A percentile compares a stretch with the other conserved stretches of the same genome.
Conservation (phyloP, 768 basidiomycete genomes). For the Leccinum disarticulatum region DNA sequence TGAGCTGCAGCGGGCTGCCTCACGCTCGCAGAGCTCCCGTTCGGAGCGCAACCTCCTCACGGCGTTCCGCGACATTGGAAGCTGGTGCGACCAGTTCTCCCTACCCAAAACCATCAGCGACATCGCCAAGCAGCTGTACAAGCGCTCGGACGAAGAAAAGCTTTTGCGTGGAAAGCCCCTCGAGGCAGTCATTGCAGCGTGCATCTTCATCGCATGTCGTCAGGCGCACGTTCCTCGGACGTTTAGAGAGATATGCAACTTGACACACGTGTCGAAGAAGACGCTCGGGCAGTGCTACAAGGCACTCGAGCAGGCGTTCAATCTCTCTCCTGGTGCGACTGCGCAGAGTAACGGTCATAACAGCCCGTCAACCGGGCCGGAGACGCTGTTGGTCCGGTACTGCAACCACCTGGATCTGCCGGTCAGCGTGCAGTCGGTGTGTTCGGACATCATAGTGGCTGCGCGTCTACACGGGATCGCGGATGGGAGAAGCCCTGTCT, state of each 20-base stretch:
- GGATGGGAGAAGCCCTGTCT: slow-evolving; percentile 92
- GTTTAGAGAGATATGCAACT: slow-evolving; percentile 92
- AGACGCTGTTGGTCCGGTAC: slow-evolving; percentile 88
- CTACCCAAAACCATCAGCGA: slow-evolving; percentile 93
- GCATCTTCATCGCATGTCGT: slow-evolving; percentile 96
- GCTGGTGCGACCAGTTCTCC: slow-evolving; percentile 95
- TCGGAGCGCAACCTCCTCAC: slow-evolving; percentile 82
- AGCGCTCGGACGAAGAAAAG: slow-evolving; percentile 95
- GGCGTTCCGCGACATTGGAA: slow-evolving; percentile 89
- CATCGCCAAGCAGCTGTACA: slow-evolving; percentile 96
- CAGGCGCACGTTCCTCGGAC: slow-evolving; percentile 95
- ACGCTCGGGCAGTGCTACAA: slow-evolving; percentile 92
- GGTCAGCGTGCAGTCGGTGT: slow-evolving; percentile 78
- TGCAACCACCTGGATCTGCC: slow-evolving; percentile 91
- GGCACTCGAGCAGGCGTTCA: slow-evolving; percentile 85
- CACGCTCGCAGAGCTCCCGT: slow-evolving; percentile 73
- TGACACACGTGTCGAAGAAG: slow-evolving; percentile 95
- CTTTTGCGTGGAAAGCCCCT: slow-evolving; percentile 87
- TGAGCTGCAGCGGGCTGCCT: slow-evolving; percentile 77
- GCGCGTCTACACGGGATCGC: slow-evolving; percentile 85
- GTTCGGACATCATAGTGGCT: slow-evolving; percentile 76
- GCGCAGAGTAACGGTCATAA: slow-evolving; percentile 42
- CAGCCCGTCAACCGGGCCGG: slow-evolving; percentile 65
- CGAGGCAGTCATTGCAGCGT: slow-evolving; percentile 93
- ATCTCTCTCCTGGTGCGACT: slow-evolving; percentile 79